Conservation (phyloP, 176 grass and related monocot genomes). For the Avena atlantica region DNA sequence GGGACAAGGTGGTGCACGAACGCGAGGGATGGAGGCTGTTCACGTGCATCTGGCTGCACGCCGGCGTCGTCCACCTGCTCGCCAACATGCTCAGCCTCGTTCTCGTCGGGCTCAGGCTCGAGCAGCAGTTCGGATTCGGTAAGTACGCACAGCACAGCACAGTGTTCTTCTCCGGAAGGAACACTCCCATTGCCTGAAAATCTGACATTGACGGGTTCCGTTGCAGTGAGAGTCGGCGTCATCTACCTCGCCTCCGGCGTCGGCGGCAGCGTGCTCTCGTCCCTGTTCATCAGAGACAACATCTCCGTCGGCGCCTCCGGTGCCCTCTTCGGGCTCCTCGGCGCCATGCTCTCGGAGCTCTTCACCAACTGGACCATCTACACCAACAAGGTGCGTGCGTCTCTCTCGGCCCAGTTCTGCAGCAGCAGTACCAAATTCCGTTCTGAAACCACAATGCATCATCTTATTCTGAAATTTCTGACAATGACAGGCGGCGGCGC, state of each 20-base stretch:
- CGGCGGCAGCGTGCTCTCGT: conserved; percentile 81
- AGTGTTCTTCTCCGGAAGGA: background rate
- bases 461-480: background rate
- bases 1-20: conserved; percentile 76
- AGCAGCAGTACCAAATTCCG: background rate
- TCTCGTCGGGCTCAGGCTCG: conserved; percentile 87
- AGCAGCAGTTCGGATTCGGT: conserved; percentile 88
- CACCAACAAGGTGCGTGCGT: conserved; percentile 72
- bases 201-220: background rate
- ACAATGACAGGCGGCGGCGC: conserved; percentile 61
- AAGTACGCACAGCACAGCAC: background rate
- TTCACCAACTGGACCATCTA: conserved; percentile 99
- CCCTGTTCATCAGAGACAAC: conserved; percentile 83
- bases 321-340: conserved; percentile 91
- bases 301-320: conserved; percentile 93
- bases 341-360: conserved; percentile 94
- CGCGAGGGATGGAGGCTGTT: conserved; percentile 85
- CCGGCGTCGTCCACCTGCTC: conserved; percentile 84
- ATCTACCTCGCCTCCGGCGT: conserved; percentile 89
- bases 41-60: conserved; percentile 93
- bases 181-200: background rate
- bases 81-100: conserved; percentile 96
- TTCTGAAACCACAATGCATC: background rate
- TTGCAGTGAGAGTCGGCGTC: conserved; percentile 68
- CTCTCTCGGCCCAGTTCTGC: background rate